Evolutionary conservation across 1,284 basidiomycete genomes (phyloP), one percentile per base, ranked within the genome.

Genomic region (Trichosporon inkin): DNA sequence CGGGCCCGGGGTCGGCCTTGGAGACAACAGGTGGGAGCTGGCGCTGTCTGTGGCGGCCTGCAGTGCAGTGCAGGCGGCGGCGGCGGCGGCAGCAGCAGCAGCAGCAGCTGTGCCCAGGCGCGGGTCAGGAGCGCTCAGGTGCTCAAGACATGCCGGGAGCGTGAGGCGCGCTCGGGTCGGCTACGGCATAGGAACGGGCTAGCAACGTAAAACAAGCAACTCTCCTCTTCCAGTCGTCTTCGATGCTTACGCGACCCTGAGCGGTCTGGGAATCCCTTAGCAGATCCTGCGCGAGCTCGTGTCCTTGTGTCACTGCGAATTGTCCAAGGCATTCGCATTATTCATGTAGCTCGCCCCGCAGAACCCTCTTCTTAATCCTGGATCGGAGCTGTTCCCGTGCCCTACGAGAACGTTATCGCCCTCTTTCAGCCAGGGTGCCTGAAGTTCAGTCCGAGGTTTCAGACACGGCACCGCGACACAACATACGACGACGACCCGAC

Each of bases 161-260:
- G 24, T 49, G 14, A 13, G 24, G 28, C 44, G 24, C 44, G 24
- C n/a, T 28, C 16, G 44, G 8, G 24, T 14, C 10, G 14, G 10
- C 41, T n/a, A 49, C 44, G 44, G 44, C 44, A 49, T 49, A 49
- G 44, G 44, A 49, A 49, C 44, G 44, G n/a, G 44, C 44, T 49
- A 16, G 22, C 44, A 22, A 49, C 44, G 44, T 49, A 49, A 49
- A 44, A 49, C 44, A 17, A 49, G 44, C 28, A 49, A 49, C 44
- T 49, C 44, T 49, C 44, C 44, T 32, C n/a, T 11, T 14, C 24
- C 16, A 49, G 24, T 22, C 44, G 44, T 49, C 5, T 49, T 49
- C 44, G 44, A 49, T 49, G 44, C 44, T 49, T 49, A 49, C 28
- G 22, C 24, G 44, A 47, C 41, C 41, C 41, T 47, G 22, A 24